Base-by-base conservation (phyloP, 106 monocot genomes). In the Allium cepa region DNA sequence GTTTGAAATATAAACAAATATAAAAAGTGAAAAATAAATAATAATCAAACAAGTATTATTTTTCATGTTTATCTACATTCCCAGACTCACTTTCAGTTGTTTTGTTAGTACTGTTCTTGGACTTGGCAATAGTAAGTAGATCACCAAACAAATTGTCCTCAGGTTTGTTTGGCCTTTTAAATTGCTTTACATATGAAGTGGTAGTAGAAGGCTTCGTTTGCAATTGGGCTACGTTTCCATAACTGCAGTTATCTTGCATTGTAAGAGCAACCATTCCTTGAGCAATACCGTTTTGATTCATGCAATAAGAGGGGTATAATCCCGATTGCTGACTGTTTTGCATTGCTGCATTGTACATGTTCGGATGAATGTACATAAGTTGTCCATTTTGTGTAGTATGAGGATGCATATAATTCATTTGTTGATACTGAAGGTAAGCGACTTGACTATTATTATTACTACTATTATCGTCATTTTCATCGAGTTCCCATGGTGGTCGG, bases 401-500 rank as follows among this genome's bases (percentile, higher is more conserved):
- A 3, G 66, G 26, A 27, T 1, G 61, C 49, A 64, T 60, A 10
- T 63, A 9, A 55, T 73, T 69, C 26, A 15, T 57, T 53, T 75
- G 17, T 67, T 85, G 78, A 55, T 36, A 36, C 36, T 36, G 36
- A 36, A 36, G 36, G 36, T 36, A 36, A 36, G 36, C 36, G 5
- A 36, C 36, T 36, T 36, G 36, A 36, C 36, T 36, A 36, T 36
- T 36, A 36, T 36, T 36, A 36, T 5, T 36, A 36, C 36, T 36
- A 36, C 36, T 36, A 36, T 36, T 36, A 36, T 36, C 36, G 5
- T 36, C 36, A 36, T 36, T 36, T 36, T 36, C 36, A 36, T 36
- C 36, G 36, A 83, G 57, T 73, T 88, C 91, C 91, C 95, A 96
- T 36, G 91, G 95, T 56, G 91, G 91, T 48, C 75, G 88, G 11